phyloP scores from a whole-genome alignment of 108 stramenopile genomes.

The Pseudonitzschia delicatissima region DNA sequence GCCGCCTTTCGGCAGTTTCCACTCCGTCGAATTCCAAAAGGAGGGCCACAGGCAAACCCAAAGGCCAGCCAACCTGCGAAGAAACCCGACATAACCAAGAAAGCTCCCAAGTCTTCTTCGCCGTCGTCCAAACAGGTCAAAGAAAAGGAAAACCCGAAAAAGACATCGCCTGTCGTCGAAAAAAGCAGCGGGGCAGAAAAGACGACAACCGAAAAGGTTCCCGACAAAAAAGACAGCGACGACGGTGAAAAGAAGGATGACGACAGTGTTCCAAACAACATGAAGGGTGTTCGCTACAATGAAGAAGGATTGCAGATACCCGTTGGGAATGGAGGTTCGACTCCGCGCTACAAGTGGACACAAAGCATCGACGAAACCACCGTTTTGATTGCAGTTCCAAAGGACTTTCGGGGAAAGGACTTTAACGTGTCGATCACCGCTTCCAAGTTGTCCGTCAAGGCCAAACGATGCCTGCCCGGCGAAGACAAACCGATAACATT shows the following conservation, averaged over 20 bases:
- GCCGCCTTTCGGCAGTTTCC: constrained; percentile 86
- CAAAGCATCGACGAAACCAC: constrained; percentile 82
- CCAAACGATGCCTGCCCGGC: constrained; percentile 29
- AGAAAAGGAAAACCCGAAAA: constrained; percentile 3
- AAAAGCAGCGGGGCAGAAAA: background rate
- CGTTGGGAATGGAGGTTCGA: constrained; percentile 84
- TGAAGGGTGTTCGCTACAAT: constrained; percentile 51
- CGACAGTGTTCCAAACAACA: background rate
- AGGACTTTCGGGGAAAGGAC: constrained; percentile 61
- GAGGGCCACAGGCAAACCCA: background rate
- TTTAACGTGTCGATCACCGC: constrained; percentile 58
- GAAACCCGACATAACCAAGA: constrained; percentile 1
- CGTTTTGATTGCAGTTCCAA: constrained; percentile 64
- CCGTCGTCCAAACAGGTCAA: background rate
- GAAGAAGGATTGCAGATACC: constrained; percentile 86
- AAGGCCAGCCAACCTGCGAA: background rate
- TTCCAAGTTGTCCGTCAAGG: constrained; percentile 46
- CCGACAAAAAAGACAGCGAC: background rate
- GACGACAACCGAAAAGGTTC: background rate
- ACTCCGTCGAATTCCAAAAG: constrained; percentile 56
- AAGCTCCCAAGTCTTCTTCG: background rate
- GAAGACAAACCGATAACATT: constrained; percentile 27
- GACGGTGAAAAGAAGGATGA: constrained; percentile 10
- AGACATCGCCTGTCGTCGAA: background rate
- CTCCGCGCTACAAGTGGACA: constrained; percentile 80